Conservation (phyloP, 768 basidiomycete genomes). For the Tricholoma sp. region DNA sequence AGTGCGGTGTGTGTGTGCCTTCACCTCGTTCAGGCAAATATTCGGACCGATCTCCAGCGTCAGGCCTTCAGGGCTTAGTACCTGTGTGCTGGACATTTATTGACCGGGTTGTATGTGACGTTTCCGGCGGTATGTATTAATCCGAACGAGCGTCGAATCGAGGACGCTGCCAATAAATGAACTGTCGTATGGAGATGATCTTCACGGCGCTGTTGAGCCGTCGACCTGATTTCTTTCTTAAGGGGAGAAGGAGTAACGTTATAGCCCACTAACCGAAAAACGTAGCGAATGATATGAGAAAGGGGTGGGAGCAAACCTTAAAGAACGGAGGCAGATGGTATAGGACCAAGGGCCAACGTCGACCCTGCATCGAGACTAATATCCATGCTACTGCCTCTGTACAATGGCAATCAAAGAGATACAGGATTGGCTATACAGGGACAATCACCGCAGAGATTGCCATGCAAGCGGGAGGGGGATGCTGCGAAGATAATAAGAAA, state of each 20-base stretch:
- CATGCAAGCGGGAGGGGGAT: not conserved
- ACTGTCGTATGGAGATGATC: not conserved
- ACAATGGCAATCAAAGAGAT: not conserved
- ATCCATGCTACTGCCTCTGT: not conserved
- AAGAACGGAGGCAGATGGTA: not conserved
- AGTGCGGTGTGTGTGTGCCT: not conserved
- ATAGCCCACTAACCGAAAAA: not conserved
- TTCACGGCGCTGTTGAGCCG: not conserved
- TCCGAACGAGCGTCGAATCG: not conserved
- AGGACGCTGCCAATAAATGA: not conserved
- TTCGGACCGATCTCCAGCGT: not conserved
- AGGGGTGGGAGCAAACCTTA: constrained; percentile 1
- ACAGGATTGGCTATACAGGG: not conserved
- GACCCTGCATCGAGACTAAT: not conserved
- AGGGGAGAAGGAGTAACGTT: not conserved
- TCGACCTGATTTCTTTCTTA: not conserved
- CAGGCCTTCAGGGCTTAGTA: no score
- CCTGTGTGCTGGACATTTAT: not conserved
- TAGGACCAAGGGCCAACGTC: not conserved
- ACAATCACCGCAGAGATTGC: not conserved
- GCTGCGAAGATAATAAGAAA: no score
- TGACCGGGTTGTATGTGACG: not conserved
- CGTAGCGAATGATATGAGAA: not conserved
- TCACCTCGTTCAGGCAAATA: not conserved
- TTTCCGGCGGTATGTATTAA: not conserved